Evolutionary conservation across 139 green algal genomes (phyloP), one percentile per base, ranked within the genome.

Genomic region (Zygnema circumcarinatum): DNA sequence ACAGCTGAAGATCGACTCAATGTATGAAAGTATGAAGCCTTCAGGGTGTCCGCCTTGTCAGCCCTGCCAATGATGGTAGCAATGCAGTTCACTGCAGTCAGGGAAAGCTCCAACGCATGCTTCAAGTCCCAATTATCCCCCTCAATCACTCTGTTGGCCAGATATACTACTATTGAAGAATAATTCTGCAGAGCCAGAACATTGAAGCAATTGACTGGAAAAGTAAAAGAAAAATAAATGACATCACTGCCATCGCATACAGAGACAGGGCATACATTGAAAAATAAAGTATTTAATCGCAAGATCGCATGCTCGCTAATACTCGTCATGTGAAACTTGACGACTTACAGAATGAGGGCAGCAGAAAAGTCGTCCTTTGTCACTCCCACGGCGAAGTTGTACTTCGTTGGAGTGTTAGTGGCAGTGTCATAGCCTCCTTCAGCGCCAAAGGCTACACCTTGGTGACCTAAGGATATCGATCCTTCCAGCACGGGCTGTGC

Each of bases 41-140:
- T 91, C 38, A 92, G 1, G 1, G 86, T 91, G 7, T 91, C 87
- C 22, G 35, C 88, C 87, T 91, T 91, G 87, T 91, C 87, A 40
- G 52, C 80, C 32, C 85, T 90, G 85, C 72, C 32, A 54, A 53
- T n/a, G 3, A 83, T n/a, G n/a, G n/a, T n/a, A n/a, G n/a, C 21
- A 21, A 79, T 20, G 72, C 21, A 21, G 41, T 32, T 79, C 21
- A 20, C 21, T 32, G 41, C 20, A 20, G 72, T 35, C 72, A 79
- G 22, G 22, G 72, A 22, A 47, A 20, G 20, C 29, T 20, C 29
- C 72, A 35, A 47, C 20, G 72, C 72, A 20, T 20, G 29, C 72
- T 67, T 22, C 22, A 79, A 79, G 72, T 79, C 33, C 21, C 20
- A 22, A 79, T 22, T 79, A 33, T 72, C 29, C 29, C 56, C 29